Evolutionary conservation across 1,139 yeast genomes (phyloP).

Genomic region (Hansenula lynferdii): DNA sequence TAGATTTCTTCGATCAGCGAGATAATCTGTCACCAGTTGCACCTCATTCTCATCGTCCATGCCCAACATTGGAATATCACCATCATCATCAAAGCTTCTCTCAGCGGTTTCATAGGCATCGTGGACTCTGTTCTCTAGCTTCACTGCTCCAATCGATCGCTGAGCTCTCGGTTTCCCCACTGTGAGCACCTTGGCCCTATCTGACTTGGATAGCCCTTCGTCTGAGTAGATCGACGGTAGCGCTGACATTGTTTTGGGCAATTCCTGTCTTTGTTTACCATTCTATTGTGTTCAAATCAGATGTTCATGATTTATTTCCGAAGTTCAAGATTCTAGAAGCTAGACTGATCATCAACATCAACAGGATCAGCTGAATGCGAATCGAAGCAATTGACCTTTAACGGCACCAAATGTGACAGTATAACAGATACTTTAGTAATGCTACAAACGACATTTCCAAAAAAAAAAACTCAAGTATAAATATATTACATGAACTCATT

Average conservation of each 20-base stretch:
- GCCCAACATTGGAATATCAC: slow-evolving; percentile 48
- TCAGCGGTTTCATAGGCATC: slow-evolving; percentile 21
- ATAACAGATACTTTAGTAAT: too few species aligned
- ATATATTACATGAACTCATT: slow-evolving; percentile 4
- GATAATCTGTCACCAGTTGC: slow-evolving; percentile 39
- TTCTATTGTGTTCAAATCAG: slow-evolving; percentile 24
- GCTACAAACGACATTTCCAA: background rate
- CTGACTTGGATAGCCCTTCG: slow-evolving; percentile 32
- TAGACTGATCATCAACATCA: too few species aligned
- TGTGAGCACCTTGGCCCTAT: slow-evolving; percentile 31
- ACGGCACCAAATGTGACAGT: too few species aligned
- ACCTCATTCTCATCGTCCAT: slow-evolving; percentile 45
- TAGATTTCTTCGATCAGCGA: slow-evolving; percentile 23
- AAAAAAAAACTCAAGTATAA: background rate
- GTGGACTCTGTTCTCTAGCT: slow-evolving; percentile 33
- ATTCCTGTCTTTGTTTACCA: background rate
- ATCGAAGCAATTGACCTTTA: too few species aligned
- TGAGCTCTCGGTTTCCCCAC: slow-evolving; percentile 29
- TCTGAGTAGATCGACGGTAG: slow-evolving; percentile 45
- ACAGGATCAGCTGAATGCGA: too few species aligned
- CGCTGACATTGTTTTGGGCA: slow-evolving; percentile 10
- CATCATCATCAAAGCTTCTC: slow-evolving; percentile 16
- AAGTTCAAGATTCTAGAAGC: too few species aligned
- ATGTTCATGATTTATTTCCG: slow-evolving; percentile 38
- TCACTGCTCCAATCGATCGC: slow-evolving; percentile 27